A percentile compares a stretch with the other conserved stretches of the same genome.
phyloP scores from a whole-genome alignment of 2,329 filamentous ascomycete species.

The Ascocoryne sarcoides region DNA sequence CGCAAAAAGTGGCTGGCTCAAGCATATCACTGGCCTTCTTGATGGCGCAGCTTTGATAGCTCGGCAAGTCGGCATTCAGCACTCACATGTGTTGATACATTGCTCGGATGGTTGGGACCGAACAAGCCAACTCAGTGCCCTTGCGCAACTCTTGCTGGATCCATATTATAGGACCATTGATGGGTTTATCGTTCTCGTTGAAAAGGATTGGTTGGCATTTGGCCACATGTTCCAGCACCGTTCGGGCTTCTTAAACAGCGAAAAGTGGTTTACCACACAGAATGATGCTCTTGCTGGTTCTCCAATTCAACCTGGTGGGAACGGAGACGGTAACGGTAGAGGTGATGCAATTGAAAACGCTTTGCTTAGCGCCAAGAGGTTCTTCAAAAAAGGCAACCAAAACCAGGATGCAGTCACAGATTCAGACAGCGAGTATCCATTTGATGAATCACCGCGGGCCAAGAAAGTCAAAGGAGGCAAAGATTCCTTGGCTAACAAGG shows the following conservation, averaged over 20 bases:
- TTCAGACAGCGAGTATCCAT: conserved; percentile 37
- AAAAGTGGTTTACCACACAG: conserved; percentile 89
- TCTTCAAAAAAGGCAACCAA: conserved; percentile 76
- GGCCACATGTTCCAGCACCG: conserved; percentile 95
- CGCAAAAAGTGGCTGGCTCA: conserved; percentile 80
- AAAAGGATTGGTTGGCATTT: conserved; percentile 97
- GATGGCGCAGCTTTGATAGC: conserved; percentile 81
- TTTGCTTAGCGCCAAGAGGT: conserved; percentile 73
- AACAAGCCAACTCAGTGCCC: conserved; percentile 84
- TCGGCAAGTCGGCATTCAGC: conserved; percentile 78
- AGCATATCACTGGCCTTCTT: conserved; percentile 76
- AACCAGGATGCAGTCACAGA: conserved; percentile 52
- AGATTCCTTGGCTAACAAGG: conserved; percentile 42
- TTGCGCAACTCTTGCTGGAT: conserved; percentile 89
- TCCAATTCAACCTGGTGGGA: conserved; percentile 51
- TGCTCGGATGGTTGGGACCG: conserved; percentile 99
- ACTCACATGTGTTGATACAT: conserved; percentile 92
- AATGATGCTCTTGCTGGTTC: conserved; percentile 65
- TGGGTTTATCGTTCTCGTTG: conserved; percentile 86
- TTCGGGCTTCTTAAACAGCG: conserved; percentile 78
- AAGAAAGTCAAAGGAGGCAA: conserved; percentile 30
- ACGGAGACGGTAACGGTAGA: conserved; percentile 31
- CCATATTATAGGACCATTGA: conserved; percentile 92
- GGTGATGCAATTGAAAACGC: conserved; percentile 79
- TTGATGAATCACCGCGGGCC: conserved; percentile 26